Base-by-base conservation (phyloP, 495 filamentous ascomycete genomes). In the Thermothielavioides terrestris region DNA sequence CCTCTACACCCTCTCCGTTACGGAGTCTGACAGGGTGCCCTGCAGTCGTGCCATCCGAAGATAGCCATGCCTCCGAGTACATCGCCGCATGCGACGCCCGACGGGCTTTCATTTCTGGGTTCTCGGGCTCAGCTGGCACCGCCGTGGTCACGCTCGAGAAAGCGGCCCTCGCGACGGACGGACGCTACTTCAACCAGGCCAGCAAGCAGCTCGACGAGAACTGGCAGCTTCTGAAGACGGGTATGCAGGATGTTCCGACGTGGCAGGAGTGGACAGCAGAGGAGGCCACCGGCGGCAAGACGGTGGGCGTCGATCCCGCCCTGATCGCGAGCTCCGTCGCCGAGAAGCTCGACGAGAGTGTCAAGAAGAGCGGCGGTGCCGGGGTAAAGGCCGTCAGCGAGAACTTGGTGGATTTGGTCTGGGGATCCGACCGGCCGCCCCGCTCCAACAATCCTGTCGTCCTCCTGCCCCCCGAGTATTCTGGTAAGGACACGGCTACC, bases 131-230 rank as follows among this genome's bases (percentile, higher is more conserved):
- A 27, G 90, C 94, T 14, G 94, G 94, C 39, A 94, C 85, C 26
- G 94, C 91, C 22, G 83, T 97, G 41, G 73, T 99, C 40, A 94
- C 89, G 17, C 74, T 77, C 36, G 84, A 86, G 49, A 89, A 90
- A 66, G 94, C 94, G 1, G 86, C 89, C 17, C 72, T 99, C 32
- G 85, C 91, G 20, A 99, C 94, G 25, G 94, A 99, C 65, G 94
- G 94, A 20, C 84, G 94, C 36, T 99, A 99, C 68, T 97, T 97
- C 75, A 97, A 96, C 69, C 94, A 99, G 67, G 94, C 94, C 39
- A 72, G 81, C 38, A 85, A 92, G 59, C 91, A 99, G 66, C 78
- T 99, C 30, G 94, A 97, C 62, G 73, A 64, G 54, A 96, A 96
- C 66, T 99, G 94, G 94, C 64, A 76, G 32, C 77, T 99, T 10